Evolutionary conservation across 1,284 basidiomycete species (phyloP), one percentile per base, ranked within the genome.

Genomic region (Xerocomus amazonicus): DNA sequence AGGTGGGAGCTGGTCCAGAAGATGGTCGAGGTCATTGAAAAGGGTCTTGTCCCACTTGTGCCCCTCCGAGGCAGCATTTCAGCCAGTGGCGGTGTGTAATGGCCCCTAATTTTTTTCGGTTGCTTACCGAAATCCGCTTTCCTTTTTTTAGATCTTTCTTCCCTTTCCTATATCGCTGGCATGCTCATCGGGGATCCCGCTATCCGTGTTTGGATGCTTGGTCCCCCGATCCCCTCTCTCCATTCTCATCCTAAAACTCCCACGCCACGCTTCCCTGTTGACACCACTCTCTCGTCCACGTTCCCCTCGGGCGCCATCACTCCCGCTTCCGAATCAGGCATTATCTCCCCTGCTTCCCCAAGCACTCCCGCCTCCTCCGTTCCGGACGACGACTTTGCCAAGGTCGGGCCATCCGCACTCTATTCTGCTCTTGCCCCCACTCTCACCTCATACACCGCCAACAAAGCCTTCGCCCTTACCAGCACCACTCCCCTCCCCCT

Each of bases 51-150:
- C 0, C 90, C 91, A 0, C 70, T 92, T 28, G 87, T 94, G 3
- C 91, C 91, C n/a, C 73, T 93, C 6, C 80, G 91, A 9, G 88
- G 89, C 29, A 87, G 81, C 53, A 88, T 94, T 59, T 90, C 87
- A 27, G 85, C 91, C 7, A 88, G 84, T 43, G 91, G 91, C 73
- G 83, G 84, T 84, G 56, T 46, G 70, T 52, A 10, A 31, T 40
- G 35, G 9, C 44, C 35, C 14, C 26, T 50, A 34, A 47, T 32
- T 1, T 32, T 6, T 6, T 8, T 4, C 27, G 16, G 48, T 52
- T 27, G 19, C 19, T 23, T 23, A 23, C 19, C 19, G 19, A 23
- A 3, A 48, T 45, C 37, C 4, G 40, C 7, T 40, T 14, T 35
- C 23, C 31, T 4, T 14, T 0, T 0, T 9, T n/a, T n/a, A 87